Evolutionary conservation across 2,329 filamentous ascomycete species (phyloP), one percentile per base, ranked within the genome.

Genomic region (Apiospora kogelbergensis): DNA sequence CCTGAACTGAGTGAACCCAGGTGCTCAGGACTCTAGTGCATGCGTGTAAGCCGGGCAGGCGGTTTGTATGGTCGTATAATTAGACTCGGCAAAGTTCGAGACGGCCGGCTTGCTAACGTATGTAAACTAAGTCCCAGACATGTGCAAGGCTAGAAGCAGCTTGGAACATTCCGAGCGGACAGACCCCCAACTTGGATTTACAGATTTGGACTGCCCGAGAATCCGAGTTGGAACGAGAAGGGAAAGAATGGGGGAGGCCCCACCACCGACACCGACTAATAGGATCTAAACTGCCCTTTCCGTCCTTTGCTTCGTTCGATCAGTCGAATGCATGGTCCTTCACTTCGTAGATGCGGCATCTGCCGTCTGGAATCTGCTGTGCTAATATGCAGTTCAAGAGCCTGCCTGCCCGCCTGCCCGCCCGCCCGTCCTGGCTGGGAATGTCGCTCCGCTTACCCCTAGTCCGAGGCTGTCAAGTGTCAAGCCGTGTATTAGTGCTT

Each of bases 51-150:
- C n/a, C n/a, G 5, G 15, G 13, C 17, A 45, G 1, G 45, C 26
- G 10, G 45, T 48, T 60, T 37, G 17, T 13, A 37, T 37, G 17
- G 53, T 60, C 53, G 53, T 60, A 60, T 30, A 60, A 60, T 60
- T 60, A 60, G 53, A 60, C 17, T 60, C 53, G 53, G 17, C 53
- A 60, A 60, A 30, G 53, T 37, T 60, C 53, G 53, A 60, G 53
- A 37, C 53, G 26, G 17, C 30, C 17, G 20, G n/a, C 17, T 37
- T 60, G 48, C 53, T 20, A 57, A 30, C n/a, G 33, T 33, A 4
- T 3, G 4, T 33, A 33, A 33, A n/a, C n/a, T 20, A 37, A 60
- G 53, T 37, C 17, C 53, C 53, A 60, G 30, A 13, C 53, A 60
- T 60, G 53, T 37, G 53, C 20, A 22, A 60, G 53, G 53, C 53